Evolutionary conservation across 2,329 filamentous ascomycete species (phyloP), one percentile per base, ranked within the genome.

Genomic region (Hysterium pulicare): DNA sequence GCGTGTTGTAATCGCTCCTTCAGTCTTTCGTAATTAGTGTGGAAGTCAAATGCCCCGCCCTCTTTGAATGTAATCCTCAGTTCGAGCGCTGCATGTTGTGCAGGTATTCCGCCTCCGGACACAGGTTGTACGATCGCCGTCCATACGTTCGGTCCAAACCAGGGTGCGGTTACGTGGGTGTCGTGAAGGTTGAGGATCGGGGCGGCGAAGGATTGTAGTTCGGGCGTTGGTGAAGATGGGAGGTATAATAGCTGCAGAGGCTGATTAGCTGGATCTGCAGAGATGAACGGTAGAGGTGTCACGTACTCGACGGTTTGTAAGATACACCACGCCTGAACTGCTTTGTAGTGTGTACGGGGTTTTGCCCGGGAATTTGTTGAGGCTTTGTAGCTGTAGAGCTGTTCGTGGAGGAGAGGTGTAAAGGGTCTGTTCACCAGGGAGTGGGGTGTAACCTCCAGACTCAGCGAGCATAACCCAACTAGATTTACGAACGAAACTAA

Each of bases 401-500:
- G 91, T 89, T 51, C 90, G 83, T 38, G 85, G 82, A 43, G 87
- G 84, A 34, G 89, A 90, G 53, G 82, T 86, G 69, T 87, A 87
- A 46, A 94, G 78, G 48, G 88, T 83, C 55, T 83, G 83, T 72
- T 97, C 91, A 62, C 86, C 83, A 33, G 87, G 87, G 35, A 96
- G 80, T 59, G 86, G 87, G 61, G 94, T 84, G 69, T 95, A 93
- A 45, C 84, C 82, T 47, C 77, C 71, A 37, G 66, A 64, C 61
- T 85, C 79, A 61, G 85, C 82, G 60, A 95, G 82, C 90, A 96
- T 96, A 34, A 96, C 91, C 91, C 91, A 96, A 66, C 84, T 87
- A 64, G 56, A 55, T 44, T 63, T 64, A 28, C 58, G 49, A 47
- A 37, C 11, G 22, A 15, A 16, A 20, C n/a, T 33, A 20, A 11